These are phyloP conservation scores for sweet orange (Citrus sinensis) DNA, from an alignment of 345 rosid species.

Conservation along the genomic window DNA sequence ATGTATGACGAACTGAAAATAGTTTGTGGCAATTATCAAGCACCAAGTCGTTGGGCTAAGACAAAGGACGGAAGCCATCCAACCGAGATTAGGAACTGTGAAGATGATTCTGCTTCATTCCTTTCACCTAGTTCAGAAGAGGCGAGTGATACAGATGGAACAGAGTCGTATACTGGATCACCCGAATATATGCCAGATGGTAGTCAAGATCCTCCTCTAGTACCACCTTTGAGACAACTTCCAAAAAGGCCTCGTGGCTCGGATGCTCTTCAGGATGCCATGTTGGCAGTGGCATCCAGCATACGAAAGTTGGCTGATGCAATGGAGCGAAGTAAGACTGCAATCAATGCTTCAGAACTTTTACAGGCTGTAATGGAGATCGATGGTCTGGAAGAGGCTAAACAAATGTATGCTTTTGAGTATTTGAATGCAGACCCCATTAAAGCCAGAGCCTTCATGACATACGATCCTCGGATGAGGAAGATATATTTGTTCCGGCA, in stretches of 20 bases:
- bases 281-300: conserved; percentile 72
- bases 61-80: conserved; percentile 55
- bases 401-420: conserved; percentile 89
- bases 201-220: conserved; percentile 54
- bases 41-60: conserved; percentile 61
- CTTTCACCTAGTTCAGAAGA: conserved; percentile 61
- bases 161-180: conserved; percentile 57
- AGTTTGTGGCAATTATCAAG: conserved; percentile 80
- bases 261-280: conserved; percentile 68
- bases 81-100: conserved; percentile 42
- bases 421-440: conserved; percentile 77
- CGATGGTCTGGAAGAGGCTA: conserved; percentile 83
- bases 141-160: conserved; percentile 77
- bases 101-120: conserved; percentile 72
- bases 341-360: conserved; percentile 52
- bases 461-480: conserved; percentile 70
- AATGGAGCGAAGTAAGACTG: conserved; percentile 50
- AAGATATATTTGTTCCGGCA: conserved; percentile 68
- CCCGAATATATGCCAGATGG: conserved; percentile 52
- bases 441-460: conserved; percentile 86
- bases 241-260: conserved; percentile 51
- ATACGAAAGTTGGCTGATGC: conserved; percentile 74
- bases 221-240: conserved; percentile 52
- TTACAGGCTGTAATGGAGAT: conserved; percentile 79
- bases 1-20: conserved; percentile 80